Conservation (phyloP, 495 filamentous ascomycete species). For the Lichina pygmaea region DNA sequence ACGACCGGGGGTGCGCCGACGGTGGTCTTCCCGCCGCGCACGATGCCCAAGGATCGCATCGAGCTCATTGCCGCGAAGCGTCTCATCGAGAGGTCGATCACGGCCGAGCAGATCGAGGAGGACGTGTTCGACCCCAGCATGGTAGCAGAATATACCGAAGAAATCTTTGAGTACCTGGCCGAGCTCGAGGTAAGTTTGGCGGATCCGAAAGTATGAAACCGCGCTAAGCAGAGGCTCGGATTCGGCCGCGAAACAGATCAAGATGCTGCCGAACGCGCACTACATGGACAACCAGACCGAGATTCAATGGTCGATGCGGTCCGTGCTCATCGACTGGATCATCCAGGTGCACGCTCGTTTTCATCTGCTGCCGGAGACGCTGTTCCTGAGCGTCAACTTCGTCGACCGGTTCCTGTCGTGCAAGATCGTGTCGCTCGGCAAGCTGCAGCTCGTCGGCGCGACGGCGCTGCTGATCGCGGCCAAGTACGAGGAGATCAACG, state of each 20-base stretch:
- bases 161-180: conserved; percentile 83
- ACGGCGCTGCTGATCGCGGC: conserved; percentile 89
- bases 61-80: conserved; percentile 45
- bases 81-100: conserved; percentile 32
- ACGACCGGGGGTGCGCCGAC: conserved; percentile 49
- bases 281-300: conserved; percentile 97
- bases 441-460: conserved; percentile 86
- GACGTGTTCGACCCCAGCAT: conserved; percentile 88
- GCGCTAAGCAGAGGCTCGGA: neutral
- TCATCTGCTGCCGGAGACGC: conserved; percentile 68
- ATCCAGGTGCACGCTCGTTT: conserved; percentile 90
- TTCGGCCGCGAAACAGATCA: conserved; percentile 20
- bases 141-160: conserved; percentile 87
- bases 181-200: conserved; percentile 52
- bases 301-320: conserved; percentile 96
- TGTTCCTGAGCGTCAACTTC: conserved; percentile 84
- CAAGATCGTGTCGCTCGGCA: conserved; percentile 83
- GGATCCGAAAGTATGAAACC: neutral
- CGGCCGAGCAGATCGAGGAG: conserved; percentile 46
- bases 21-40: conserved; percentile 44
- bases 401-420: conserved; percentile 87
- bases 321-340: conserved; percentile 94
- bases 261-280: conserved; percentile 58
- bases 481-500: conserved; percentile 97
- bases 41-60: conserved; percentile 22